A percentile compares a stretch with the other conserved stretches of the same genome.
phyloP scores from a whole-genome alignment of 1,284 basidiomycete species.

The Agroathelia rolfsii region DNA sequence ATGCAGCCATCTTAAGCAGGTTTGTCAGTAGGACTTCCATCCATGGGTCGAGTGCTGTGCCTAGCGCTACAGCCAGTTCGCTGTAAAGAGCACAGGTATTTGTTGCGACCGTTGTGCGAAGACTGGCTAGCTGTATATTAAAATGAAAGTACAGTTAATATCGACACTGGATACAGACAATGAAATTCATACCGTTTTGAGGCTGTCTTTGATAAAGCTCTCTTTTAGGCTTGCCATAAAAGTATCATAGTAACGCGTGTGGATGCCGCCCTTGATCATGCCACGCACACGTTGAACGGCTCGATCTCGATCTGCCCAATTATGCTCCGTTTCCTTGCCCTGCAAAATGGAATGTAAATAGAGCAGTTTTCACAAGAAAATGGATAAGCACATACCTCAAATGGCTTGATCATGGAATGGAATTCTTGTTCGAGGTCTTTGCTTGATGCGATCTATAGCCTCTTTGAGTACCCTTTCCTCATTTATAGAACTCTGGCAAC shows the following conservation, averaged over 20 bases:
- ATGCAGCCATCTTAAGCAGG: slow-evolving; percentile 79
- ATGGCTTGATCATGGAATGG: slow-evolving; percentile 63
- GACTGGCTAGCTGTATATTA: slow-evolving; percentile 59
- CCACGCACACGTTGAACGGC: slow-evolving; percentile 77
- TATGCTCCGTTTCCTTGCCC: slow-evolving; percentile 95
- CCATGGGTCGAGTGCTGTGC: slow-evolving; percentile 64
- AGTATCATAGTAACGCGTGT: slow-evolving; percentile 60
- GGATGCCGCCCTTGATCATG: slow-evolving; percentile 82
- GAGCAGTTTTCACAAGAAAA: slow-evolving; percentile 6
- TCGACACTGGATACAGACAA: slow-evolving; percentile 7
- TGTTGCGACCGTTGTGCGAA: slow-evolving; percentile 85
- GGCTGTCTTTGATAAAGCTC: slow-evolving; percentile 71
- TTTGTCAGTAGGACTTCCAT: slow-evolving; percentile 69
- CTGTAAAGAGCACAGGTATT: slow-evolving; percentile 74
- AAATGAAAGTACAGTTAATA: slow-evolving; percentile 7
- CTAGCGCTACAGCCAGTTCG: slow-evolving; percentile 68
- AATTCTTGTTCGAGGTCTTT: slow-evolving; percentile 85
- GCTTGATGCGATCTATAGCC: slow-evolving; percentile 70
- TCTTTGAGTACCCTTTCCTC: too few relatives aligned
- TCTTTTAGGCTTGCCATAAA: slow-evolving; percentile 72
- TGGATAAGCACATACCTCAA: slow-evolving; percentile 47
- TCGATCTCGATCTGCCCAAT: slow-evolving; percentile 84
- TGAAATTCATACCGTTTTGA: slow-evolving; percentile 66
- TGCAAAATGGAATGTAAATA: slow-evolving; percentile 21
- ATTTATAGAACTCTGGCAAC: slow-evolving; percentile 22